Evolutionary conservation across 768 basidiomycete genomes (phyloP), one percentile per base, ranked within the genome.

Genomic region (Podaxis carcinomalis): DNA sequence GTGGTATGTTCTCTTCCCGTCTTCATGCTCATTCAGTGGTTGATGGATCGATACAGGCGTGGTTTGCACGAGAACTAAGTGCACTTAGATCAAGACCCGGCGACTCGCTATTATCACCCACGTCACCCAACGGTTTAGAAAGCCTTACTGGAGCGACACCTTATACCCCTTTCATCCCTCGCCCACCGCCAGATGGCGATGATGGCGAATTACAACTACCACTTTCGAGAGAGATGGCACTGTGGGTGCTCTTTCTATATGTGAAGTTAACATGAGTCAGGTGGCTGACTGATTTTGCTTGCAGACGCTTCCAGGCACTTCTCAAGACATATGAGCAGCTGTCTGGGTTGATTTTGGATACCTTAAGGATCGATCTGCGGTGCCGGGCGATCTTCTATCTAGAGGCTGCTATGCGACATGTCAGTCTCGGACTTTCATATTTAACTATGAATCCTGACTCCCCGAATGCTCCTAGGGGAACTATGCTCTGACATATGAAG

Each of bases 281-380:
- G 10, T 21, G 4, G 50, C 13, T 19, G 35, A 4, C 32, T 25
- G 42, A 47, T 47, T 51, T n/a, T 40, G 6, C 23, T 19, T 63
- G 3, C 65, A 96, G 96, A 62, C 93, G 94, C 32, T 97, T 94
- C 74, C 89, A 95, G 70, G 92, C 94, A 0, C 78, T 98, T 49
- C 77, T 95, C 44, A 87, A 89, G 74, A 96, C 95, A 1, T 98
- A 94, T 67, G 88, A 90, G 40, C 94, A 96, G 66, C 80, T 98
- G 5, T 88, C 92, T 7, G 87, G 90, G 67, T 82, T 95, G 60
- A 88, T 97, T 52, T 77, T 98, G 44, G 89, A 90, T 69, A 94
- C 91, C 4, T 85, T 98, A 32, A 85, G 95, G 37, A 84, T 92
- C 56, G 96, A 98, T 68, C 75, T 97, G 55, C 85, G 96, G 4